A percentile compares a stretch with the other conserved stretches of the same genome.
These are phyloP conservation scores for Trichoderma pleuroti DNA, from an alignment of 2,329 filamentous ascomycete species.

Conservation along the genomic window DNA sequence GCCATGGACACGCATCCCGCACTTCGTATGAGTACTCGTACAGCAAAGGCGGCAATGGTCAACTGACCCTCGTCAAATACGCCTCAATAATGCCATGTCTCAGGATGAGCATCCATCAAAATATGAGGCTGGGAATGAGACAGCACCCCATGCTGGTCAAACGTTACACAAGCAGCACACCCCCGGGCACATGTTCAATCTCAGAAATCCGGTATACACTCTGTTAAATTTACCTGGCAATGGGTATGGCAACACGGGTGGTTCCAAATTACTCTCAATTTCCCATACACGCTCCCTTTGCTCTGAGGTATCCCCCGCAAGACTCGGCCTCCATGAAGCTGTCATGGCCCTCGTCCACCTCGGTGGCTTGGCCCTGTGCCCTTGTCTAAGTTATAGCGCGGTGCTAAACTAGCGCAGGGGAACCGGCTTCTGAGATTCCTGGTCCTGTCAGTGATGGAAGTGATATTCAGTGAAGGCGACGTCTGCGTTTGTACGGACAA, in stretches of 20 bases:
- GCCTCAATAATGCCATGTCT: not conserved
- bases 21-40: not conserved
- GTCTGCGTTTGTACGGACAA: not conserved
- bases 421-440: slow-evolving; percentile 60
- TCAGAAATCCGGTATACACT: slow-evolving; percentile 41
- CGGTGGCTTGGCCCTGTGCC: slow-evolving; percentile 36
- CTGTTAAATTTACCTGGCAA: slow-evolving; percentile 49
- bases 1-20: not conserved
- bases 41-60: not conserved
- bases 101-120: not conserved
- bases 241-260: slow-evolving; percentile 41
- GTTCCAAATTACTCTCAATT: not conserved
- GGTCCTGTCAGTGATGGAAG: slow-evolving; percentile 53
- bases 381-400: slow-evolving; percentile 51
- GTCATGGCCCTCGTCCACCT: slow-evolving; percentile 35
- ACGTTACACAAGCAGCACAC: slow-evolving; percentile 39
- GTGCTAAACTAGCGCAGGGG: slow-evolving; percentile 54
- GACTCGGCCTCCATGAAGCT: slow-evolving; percentile 33
- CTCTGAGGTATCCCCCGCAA: slow-evolving; percentile 40
- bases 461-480: slow-evolving; percentile 21
- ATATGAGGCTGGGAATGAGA: not conserved
- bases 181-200: slow-evolving; percentile 43
- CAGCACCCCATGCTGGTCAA: not conserved
- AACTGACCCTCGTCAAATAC: not conserved
- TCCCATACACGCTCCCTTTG: not conserved